A percentile compares a stretch with the other conserved stretches of the same genome.
These are phyloP conservation scores for Neonectria hederae DNA, from an alignment of 2,329 filamentous ascomycete species.

Conservation along the genomic window DNA sequence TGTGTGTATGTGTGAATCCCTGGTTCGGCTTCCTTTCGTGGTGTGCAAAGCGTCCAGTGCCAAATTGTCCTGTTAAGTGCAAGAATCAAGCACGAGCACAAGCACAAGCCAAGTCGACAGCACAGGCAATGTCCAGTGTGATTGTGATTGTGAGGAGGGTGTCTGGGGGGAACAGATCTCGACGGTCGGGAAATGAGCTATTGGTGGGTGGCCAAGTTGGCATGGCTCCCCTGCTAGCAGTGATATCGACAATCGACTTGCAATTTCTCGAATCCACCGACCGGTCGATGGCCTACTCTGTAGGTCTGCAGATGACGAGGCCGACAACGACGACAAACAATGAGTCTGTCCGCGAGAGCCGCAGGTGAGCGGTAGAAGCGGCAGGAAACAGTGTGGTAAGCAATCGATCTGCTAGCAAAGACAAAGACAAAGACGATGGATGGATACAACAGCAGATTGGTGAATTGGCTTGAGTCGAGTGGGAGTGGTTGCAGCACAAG, in stretches of 20 bases:
- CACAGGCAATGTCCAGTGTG: constrained; percentile 3
- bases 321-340: constrained; percentile 6
- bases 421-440: constrained; percentile 3
- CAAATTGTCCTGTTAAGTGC: neutral
- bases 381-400: neutral
- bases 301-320: constrained; percentile 28
- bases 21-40: constrained; percentile 8
- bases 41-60: constrained; percentile 5
- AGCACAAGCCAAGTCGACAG: neutral
- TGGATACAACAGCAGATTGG: constrained; percentile 4
- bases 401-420: neutral
- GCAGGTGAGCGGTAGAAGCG: neutral
- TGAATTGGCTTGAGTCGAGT: neutral
- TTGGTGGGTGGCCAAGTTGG: constrained; percentile 28
- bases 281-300: constrained; percentile 15
- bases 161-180: constrained; percentile 26
- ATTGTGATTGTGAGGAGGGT: constrained; percentile 4
- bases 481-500: constrained; percentile 13
- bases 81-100: neutral
- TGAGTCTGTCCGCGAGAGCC: constrained; percentile 3
- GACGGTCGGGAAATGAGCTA: constrained; percentile 39
- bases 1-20: constrained; percentile 11
- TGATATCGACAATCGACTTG: constrained; percentile 36
- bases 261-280: constrained; percentile 41
- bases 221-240: constrained; percentile 36